These are phyloP conservation scores for Suhomyces choctaworum DNA, from an alignment of 1,139 yeast genomes.

Conservation along the genomic window DNA sequence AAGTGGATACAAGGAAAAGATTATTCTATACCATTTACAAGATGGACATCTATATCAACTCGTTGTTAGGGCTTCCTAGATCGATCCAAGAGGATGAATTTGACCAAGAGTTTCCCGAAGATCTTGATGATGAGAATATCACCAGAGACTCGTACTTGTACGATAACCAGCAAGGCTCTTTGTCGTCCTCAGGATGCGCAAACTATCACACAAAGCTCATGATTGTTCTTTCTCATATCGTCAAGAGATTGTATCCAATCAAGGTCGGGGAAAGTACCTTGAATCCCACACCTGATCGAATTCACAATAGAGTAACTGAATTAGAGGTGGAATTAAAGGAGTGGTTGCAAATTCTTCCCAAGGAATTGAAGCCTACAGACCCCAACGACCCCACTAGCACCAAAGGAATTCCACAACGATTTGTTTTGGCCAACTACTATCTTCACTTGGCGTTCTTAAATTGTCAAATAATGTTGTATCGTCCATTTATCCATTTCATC, in stretches of 20 bases:
- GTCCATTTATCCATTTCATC: slow-evolving; percentile 89
- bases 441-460: slow-evolving; percentile 79
- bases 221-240: slow-evolving; percentile 44
- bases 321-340: slow-evolving; percentile 70
- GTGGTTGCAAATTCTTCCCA: slow-evolving; percentile 77
- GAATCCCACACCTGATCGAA: slow-evolving; percentile 34
- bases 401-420: slow-evolving; percentile 56
- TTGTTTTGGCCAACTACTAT: slow-evolving; percentile 71
- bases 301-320: slow-evolving; percentile 66
- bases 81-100: slow-evolving; percentile 75
- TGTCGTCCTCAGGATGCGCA: slow-evolving; percentile 80
- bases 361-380: slow-evolving; percentile 72
- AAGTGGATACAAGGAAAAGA: slow-evolving; percentile 80
- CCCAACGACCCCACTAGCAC: slow-evolving; percentile 35
- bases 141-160: slow-evolving; percentile 58
- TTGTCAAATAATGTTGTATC: slow-evolving; percentile 79
- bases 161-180: slow-evolving; percentile 41
- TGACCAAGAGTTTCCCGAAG: slow-evolving; percentile 85
- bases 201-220: slow-evolving; percentile 81
- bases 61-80: slow-evolving; percentile 85
- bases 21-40: slow-evolving; percentile 87
- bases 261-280: slow-evolving; percentile 27
- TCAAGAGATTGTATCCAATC: slow-evolving; percentile 46
- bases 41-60: slow-evolving; percentile 88
- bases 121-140: slow-evolving; percentile 83